Evolutionary conservation across 352 stramenopile genomes (phyloP), one percentile per base, ranked within the genome.

Genomic region (Globisporangium iwayamae): DNA sequence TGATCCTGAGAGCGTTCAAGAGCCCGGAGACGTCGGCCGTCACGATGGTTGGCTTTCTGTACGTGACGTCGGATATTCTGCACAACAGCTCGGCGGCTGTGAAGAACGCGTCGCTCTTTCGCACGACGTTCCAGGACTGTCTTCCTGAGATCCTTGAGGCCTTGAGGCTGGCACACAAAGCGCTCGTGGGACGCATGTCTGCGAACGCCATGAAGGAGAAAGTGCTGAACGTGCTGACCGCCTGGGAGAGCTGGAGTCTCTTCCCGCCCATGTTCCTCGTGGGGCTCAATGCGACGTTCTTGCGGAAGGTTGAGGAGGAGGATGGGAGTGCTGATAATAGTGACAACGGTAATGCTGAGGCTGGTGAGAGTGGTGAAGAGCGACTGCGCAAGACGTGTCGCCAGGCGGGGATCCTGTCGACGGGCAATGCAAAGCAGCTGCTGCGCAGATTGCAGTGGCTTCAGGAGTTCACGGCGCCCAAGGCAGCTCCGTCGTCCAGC

Each of bases 21-120:
- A 62, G 65, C 3, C 59, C 77, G 0, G 64, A 73, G 0, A 72
- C 60, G 3, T 81, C 75, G 16, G 70, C 76, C 3, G 66, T 89
- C 30, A 65, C 78, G 7, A 74, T 88, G 13, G 63, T 96, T 59
- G 85, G 73, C 11, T 74, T 83, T 28, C 62, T 97, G 53, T 96
- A 91, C 60, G 74, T 96, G 59, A 71, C 89, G 10, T 96, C 89
- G 13, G 90, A 97, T 58, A 87, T 97, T 46, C 72, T 97, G 38
- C 87, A 96, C 76, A 97, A 97, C 63, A 94, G 85, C 61, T 94
- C 83, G 16, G 90, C 88, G 32, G 73, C 80, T 13, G 81, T 96
- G 48, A 92, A 94, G 70, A 96, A 96, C 56, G 88, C 88, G n/a
- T 94, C 86, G 46, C 75, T 90, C 16, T 97, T 96, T 56, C 85